These are phyloP conservation scores for Erythrophleum fordii DNA, from an alignment of 306 rosid species.

Conservation along the genomic window DNA sequence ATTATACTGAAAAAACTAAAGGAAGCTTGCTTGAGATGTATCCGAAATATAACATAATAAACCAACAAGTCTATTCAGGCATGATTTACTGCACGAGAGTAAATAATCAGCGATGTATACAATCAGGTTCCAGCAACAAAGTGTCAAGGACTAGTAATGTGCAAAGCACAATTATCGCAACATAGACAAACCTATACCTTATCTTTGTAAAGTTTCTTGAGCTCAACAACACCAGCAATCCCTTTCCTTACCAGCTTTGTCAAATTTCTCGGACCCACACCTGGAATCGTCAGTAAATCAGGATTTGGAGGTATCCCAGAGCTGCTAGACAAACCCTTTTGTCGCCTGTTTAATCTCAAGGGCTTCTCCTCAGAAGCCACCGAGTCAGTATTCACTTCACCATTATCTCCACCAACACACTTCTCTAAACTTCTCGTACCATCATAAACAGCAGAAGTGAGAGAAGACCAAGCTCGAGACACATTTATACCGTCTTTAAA, in stretches of 20 bases:
- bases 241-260: slow-evolving; percentile 86
- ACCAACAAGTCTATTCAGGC: neutral
- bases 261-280: slow-evolving; percentile 93
- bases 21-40: neutral
- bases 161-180: neutral
- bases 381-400: neutral
- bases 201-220: slow-evolving; percentile 86
- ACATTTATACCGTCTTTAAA: slow-evolving; percentile 41
- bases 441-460: slow-evolving; percentile 40
- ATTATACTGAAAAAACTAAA: neutral
- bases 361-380: slow-evolving; percentile 41
- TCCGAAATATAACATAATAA: neutral
- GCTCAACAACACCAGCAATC: slow-evolving; percentile 84
- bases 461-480: slow-evolving; percentile 42
- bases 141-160: neutral
- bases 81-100: neutral
- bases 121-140: neutral
- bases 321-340: slow-evolving; percentile 46
- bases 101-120: neutral
- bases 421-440: neutral
- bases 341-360: slow-evolving; percentile 56
- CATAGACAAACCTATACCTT: slow-evolving; percentile 56
- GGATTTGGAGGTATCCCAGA: slow-evolving; percentile 59
- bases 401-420: slow-evolving; percentile 16
- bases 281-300: slow-evolving; percentile 92